Percentiles rank a stretch among this genome's conserved stretches.
Conservation (phyloP, 495 filamentous ascomycete genomes). For the Parachaetomium inaequale region DNA sequence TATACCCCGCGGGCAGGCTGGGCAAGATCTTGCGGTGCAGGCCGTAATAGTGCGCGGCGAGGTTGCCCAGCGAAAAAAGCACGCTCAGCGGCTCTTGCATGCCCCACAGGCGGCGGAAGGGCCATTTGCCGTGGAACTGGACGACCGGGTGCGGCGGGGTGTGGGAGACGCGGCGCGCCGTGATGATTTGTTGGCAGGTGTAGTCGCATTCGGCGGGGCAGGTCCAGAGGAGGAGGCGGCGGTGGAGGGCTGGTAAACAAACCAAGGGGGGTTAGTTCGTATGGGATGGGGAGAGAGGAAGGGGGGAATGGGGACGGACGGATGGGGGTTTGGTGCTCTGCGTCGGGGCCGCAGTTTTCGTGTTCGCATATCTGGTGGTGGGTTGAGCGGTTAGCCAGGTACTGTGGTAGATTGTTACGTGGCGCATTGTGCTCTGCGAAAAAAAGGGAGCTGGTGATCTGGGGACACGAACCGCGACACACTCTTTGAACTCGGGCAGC, state of each 20-base stretch:
- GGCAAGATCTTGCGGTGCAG: constrained; percentile 61
- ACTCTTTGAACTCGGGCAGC: constrained; percentile 84
- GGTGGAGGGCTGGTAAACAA: constrained; percentile 54
- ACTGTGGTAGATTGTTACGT: not conserved
- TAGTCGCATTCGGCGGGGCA: constrained; percentile 96
- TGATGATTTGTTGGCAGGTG: constrained; percentile 93
- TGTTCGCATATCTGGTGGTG: constrained; percentile 65
- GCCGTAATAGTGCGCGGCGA: constrained; percentile 79
- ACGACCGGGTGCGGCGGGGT: constrained; percentile 57
- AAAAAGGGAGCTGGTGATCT: not conserved
- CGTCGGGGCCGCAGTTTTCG: constrained; percentile 66
- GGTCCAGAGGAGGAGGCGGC: constrained; percentile 68
- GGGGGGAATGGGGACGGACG: constrained; percentile 43
- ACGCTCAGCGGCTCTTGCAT: constrained; percentile 94
- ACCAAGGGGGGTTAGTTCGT: not conserved
- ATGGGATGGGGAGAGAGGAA: not conserved
- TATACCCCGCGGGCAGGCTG: constrained; percentile 65
- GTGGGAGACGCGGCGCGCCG: constrained; percentile 63
- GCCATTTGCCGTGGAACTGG: constrained; percentile 99
- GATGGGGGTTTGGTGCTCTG: constrained; percentile 41
- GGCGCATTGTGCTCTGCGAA: not conserved
- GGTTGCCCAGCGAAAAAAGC: constrained; percentile 87
- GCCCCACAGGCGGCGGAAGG: constrained; percentile 82
- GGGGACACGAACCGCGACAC: constrained; percentile 64
- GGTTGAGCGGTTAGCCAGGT: constrained; percentile 20